Base-by-base conservation (phyloP, 768 basidiomycete species). In the Paxillus ammoniavirescens region DNA sequence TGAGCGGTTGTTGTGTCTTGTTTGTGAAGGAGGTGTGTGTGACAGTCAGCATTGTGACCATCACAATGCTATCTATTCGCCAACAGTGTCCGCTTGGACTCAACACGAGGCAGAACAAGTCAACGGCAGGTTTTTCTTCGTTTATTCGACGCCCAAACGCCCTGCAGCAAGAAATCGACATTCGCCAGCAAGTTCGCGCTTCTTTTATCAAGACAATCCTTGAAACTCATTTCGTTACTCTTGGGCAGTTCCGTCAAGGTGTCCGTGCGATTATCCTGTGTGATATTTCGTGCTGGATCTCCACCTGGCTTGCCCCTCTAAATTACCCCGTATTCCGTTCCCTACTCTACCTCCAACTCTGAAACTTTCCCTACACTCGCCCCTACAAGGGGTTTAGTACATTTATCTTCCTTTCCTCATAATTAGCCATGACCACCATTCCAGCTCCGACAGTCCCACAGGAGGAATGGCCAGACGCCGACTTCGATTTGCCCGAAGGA, bases 381-480 rank as follows among this genome's bases (percentile, higher is more conserved):
- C 64, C 64, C 64, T 53, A 35, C 52, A 40, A 57, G 60, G 57
- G 60, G 56, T 60, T 52, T 59, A 53, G 57, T 43, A 49, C 63
- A 67, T 54, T 55, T 51, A 50, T 53, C 60, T 52, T 55, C 44
- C 61, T 28, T 47, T 59, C 13, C 43, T 60, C 60, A 48, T 65
- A 21, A 63, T 58, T 60, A 58, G 56, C 50, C 50, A 89, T 89
- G 87, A 68, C 76, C 52, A 73, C 85, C 47, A 74, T 84, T 38
- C 82, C 81, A 36, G 81, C 85, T 5, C 86, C 84, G 12, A 72
- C 80, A 43, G 73, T 78, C 57, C 70, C 74, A 51, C 80, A 81
- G 57, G 90, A 93, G 72, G 89, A 91, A 74, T 93, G 91, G 90
- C 79, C 82, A 42, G 91, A 93, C 70, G 87, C 87, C 56, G 91